Conservation (phyloP, 805 yeast species). For the Grigorovia yakushimaensis region DNA sequence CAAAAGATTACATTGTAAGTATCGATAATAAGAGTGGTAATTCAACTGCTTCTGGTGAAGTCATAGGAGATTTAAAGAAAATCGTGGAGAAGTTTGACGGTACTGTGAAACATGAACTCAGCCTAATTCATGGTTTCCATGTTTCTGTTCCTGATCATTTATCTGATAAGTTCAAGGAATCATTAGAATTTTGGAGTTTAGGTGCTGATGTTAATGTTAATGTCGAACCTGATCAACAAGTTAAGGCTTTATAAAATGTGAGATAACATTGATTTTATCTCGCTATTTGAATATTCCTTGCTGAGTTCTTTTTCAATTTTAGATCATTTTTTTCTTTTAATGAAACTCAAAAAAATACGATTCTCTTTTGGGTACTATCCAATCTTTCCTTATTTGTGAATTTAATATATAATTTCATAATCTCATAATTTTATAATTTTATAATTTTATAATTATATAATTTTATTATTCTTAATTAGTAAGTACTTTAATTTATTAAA, state of each 20-base stretch:
- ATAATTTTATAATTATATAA: no score
- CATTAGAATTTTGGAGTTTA: constrained; percentile 11
- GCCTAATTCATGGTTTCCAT: constrained; percentile 22
- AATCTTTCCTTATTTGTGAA: no score
- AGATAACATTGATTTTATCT: not conserved
- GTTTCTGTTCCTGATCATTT: constrained; percentile 2
- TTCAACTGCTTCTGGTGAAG: not conserved
- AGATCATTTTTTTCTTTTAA: not conserved
- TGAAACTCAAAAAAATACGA: no score
- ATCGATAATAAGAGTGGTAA: not conserved
- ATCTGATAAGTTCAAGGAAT: constrained; percentile 1
- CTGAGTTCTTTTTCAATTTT: not conserved
- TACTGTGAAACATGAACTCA: constrained; percentile 37
- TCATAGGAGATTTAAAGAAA: constrained; percentile 21
- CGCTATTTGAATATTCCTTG: not conserved
- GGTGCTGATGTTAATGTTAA: constrained; percentile 12
- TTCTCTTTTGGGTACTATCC: no score
- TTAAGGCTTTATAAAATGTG: constrained; percentile 12
- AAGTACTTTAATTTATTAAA: no score
- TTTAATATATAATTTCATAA: no score
- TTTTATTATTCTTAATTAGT: no score
- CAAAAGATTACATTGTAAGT: not conserved
- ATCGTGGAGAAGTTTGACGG: constrained; percentile 35
- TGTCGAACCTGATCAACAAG: constrained; percentile 23
- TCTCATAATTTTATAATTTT: no score